A percentile compares a stretch with the other conserved stretches of the same genome.
These are phyloP conservation scores for Tephrocybe rancida DNA, from an alignment of 768 basidiomycete species.

Conservation along the genomic window DNA sequence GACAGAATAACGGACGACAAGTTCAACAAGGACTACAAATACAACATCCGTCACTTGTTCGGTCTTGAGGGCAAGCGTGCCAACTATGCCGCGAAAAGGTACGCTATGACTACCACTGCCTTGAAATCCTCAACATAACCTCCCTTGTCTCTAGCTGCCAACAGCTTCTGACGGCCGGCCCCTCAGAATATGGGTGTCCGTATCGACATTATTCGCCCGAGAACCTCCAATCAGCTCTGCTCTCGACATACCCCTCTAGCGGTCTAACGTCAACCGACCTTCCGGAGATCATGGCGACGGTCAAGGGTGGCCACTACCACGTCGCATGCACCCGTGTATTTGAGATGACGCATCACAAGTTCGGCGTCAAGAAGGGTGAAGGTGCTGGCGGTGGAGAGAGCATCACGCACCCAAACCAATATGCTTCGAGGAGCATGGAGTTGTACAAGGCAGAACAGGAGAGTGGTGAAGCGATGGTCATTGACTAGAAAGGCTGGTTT, in stretches of 20 bases:
- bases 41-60: conserved; percentile 95
- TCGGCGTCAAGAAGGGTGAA: conserved; percentile 84
- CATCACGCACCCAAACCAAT: conserved; percentile 94
- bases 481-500: conserved; percentile 26
- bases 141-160: conserved; percentile 64
- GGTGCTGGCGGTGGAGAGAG: conserved; percentile 85
- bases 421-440: conserved; percentile 74
- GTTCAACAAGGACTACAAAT: conserved; percentile 97
- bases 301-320: conserved; percentile 85
- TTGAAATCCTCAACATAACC: background rate
- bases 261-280: conserved; percentile 72
- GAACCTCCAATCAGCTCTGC: conserved; percentile 77
- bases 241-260: conserved; percentile 64
- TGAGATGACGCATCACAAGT: conserved; percentile 81
- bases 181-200: conserved; percentile 84
- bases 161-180: conserved; percentile 73
- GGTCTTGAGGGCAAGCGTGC: conserved; percentile 94
- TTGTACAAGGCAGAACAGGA: conserved; percentile 46
- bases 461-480: conserved; percentile 47
- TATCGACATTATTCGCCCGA: conserved; percentile 87
- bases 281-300: conserved; percentile 78
- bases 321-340: conserved; percentile 97
- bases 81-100: conserved; percentile 95
- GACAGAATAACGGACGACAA: conserved; percentile 83
- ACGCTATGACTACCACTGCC: background rate